These are phyloP conservation scores for Hondaea fermentalgiana DNA, from an alignment of 108 stramenopile genomes.

Conservation along the genomic window DNA sequence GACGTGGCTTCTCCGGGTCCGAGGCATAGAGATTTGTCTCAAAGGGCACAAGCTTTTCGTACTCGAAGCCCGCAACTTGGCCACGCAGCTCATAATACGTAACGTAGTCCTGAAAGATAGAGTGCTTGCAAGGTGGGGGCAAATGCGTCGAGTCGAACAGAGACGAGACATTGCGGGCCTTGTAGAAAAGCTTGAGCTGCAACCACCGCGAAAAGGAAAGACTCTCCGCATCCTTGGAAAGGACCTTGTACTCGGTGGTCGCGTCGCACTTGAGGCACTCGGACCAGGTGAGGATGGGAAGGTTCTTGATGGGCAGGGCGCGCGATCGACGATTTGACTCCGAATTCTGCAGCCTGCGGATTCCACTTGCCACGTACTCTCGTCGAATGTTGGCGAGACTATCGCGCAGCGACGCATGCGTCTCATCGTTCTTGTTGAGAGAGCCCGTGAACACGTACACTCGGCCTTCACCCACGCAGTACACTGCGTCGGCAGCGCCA, in stretches of 20 bases:
- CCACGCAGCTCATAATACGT: background rate
- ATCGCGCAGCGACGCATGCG: background rate
- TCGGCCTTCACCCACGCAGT: background rate
- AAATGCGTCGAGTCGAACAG: background rate
- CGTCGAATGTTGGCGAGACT: background rate
- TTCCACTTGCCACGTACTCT: background rate
- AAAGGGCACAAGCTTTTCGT: background rate
- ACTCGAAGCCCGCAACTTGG: conserved; percentile 2
- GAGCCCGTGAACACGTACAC: background rate
- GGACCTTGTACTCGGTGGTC: background rate
- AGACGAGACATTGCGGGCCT: background rate
- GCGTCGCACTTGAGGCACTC: background rate
- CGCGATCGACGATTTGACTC: background rate
- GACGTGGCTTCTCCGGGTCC: background rate
- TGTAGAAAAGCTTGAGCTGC: background rate
- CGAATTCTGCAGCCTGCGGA: background rate
- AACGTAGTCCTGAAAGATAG: conserved; percentile 8
- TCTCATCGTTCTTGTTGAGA: background rate
- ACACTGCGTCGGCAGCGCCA: background rate
- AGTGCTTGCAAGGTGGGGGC: background rate
- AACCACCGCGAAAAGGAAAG: background rate
- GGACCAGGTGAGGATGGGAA: background rate
- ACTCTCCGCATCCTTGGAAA: background rate
- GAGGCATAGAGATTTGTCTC: background rate
- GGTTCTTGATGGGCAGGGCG: background rate